Evolutionary conservation across 768 basidiomycete species (phyloP), one percentile per base, ranked within the genome.

Genomic region (Saitozyma podzolica): DNA sequence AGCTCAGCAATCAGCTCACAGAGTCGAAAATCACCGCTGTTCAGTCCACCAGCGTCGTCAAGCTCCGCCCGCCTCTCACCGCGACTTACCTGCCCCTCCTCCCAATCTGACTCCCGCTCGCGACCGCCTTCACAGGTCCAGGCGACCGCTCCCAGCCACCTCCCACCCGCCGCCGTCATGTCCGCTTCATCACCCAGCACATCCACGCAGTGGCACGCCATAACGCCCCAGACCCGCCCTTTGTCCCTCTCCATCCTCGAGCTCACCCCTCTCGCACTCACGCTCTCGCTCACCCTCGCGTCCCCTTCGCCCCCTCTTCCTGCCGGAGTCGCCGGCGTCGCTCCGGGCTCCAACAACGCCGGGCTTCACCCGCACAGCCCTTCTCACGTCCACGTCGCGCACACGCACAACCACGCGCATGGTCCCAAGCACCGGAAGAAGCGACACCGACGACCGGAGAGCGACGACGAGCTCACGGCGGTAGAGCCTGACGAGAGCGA

Each of bases 221-320:
- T 79, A 45, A 71, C 72, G 9, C 78, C 78, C 10, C 60, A 68
- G 16, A 78, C 75, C 17, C 73, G 78, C 14, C 78, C 78, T 0
- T 60, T 79, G 16, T 72, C 69, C 17, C 68, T 79, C 14, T 65
- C 73, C 43, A 72, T 79, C 50, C 74, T 79, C 53, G 76, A 79
- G 52, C 69, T 79, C 53, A 79, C 78, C 0, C 75, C 78, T 8
- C 62, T 79, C 16, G 74, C 76, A 9, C 59, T 79, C 16, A 79
- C 78, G 7, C 67, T 79, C 10, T 71, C 78, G 0, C 63, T 79
- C n/a, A 70, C 76, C n/a, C 71, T 76, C 43, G 69, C 74, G 2
- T 57, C 69, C 13, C 58, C 62, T n/a, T 42, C 61, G 37, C 51
- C 37, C 55, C 29, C 29, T 29, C 29, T 29, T 5, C 29, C 29